Evolutionary conservation across 805 yeast genomes (phyloP), one percentile per base, ranked within the genome.

Genomic region (Metschnikowia lachancei): DNA sequence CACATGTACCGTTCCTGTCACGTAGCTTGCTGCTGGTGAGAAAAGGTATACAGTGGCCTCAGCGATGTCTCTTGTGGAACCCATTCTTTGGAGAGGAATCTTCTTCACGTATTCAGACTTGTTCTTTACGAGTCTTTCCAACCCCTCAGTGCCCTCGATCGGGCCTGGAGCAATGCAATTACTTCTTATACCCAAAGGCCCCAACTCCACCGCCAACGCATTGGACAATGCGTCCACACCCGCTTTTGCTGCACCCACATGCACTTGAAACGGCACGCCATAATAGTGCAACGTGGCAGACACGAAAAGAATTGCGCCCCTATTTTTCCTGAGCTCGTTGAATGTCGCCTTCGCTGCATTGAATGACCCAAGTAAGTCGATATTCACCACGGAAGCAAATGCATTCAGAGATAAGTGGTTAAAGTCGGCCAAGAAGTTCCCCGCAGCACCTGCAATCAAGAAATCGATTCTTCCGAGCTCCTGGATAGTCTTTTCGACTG

Each of bases 361-460:
- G 56, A 50, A 69, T 7, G 74, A 69, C 5, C 75, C 76, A 33
- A 70, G 58, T 44, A 69, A 60, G 51, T 72, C 76, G 40, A 72
- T 70, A 32, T 56, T 52, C 16, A 70, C 63, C 19, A 72, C 75
- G 12, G 68, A 54, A 42, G 67, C 63, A 59, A 71, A 71, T 12
- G 75, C 75, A 50, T 70, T 69, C 43, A 66, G 57, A 28, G 75
- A 69, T 47, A 72, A 61, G 47, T 71, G 76, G 53, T 70, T 71
- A 57, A 69, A 72, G 55, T 71, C 76, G 39, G 65, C 51, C 39
- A 71, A 58, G 47, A 69, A 71, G 56, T 70, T 70, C 7, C 75
- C 75, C 0, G 75, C 76, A 3, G 75, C 74, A 6, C 76, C 76
- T 12, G 75, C 74, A 53, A 72, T 71, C 9, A 72, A 72, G 47